phyloP scores from a whole-genome alignment of 768 basidiomycete genomes.

The Kwoniella sp. region DNA sequence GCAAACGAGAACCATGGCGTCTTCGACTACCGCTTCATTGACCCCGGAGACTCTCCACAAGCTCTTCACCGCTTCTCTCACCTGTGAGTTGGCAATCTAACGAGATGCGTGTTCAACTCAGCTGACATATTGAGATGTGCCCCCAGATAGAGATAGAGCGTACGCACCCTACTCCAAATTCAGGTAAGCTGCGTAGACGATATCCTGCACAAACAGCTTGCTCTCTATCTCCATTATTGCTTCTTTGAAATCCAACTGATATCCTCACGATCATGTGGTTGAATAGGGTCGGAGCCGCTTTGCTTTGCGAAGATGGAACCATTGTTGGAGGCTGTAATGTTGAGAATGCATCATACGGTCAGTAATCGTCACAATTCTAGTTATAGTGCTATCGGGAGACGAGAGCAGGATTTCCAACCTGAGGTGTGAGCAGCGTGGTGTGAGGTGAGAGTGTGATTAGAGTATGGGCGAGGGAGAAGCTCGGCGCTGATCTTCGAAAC shows the following conservation, averaged over 20 bases:
- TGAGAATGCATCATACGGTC: constrained; percentile 92
- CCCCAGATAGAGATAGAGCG: constrained; percentile 61
- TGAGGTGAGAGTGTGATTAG: neutral
- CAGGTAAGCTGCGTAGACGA: constrained; percentile 57
- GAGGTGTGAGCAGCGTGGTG: neutral
- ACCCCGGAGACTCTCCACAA: constrained; percentile 25
- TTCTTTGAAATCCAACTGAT: no score
- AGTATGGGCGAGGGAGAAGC: no score
- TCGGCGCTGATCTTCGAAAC: no score
- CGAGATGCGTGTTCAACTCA: no score
- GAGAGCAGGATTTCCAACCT: no score
- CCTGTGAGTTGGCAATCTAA: constrained; percentile 26
- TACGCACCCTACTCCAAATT: constrained; percentile 90
- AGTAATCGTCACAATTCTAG: no score
- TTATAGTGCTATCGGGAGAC: no score
- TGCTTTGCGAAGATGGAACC: constrained; percentile 64
- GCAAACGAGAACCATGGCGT: constrained; percentile 1
- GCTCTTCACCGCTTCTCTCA: constrained; percentile 36
- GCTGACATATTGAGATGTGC: no score
- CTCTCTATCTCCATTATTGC: no score
- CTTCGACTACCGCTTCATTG: constrained; percentile 6
- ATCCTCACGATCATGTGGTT: no score
- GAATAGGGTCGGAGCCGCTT: constrained; percentile 73
- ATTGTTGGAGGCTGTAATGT: constrained; percentile 86
- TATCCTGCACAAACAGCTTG: no score